A percentile compares a stretch with the other conserved stretches of the same genome.
phyloP scores from a whole-genome alignment of 2,329 filamentous ascomycete species.

The Paracamarosporium sp. region DNA sequence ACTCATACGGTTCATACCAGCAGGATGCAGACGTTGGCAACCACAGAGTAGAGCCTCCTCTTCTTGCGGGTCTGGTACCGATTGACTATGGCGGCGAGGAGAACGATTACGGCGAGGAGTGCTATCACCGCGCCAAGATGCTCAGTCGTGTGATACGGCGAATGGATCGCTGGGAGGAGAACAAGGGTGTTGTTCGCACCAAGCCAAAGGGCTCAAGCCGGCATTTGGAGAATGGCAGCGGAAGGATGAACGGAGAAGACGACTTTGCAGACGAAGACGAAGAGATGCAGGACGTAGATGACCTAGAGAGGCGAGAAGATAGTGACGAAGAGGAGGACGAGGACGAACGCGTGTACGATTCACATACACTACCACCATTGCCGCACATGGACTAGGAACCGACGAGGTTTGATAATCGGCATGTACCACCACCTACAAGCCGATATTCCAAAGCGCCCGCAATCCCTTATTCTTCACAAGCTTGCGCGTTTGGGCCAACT shows the following conservation, averaged over 20 bases:
- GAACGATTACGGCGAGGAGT: conserved; percentile 80
- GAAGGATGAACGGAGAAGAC: conserved; percentile 33
- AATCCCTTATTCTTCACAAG: not conserved
- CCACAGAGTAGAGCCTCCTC: conserved; percentile 36
- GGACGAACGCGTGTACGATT: conserved; percentile 34
- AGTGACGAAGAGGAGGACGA: conserved; percentile 41
- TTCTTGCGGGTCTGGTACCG: conserved; percentile 64
- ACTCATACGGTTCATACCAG: conserved; percentile 45
- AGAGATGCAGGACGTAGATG: conserved; percentile 35
- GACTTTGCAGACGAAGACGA: conserved; percentile 36
- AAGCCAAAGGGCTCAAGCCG: conserved; percentile 26
- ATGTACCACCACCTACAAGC: not conserved
- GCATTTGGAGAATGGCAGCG: conserved; percentile 17
- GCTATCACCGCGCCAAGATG: conserved; percentile 69
- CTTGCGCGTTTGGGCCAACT: no score
- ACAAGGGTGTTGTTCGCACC: conserved; percentile 35
- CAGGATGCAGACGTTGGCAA: conserved; percentile 37
- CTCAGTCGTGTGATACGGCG: conserved; percentile 69
- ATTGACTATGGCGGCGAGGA: conserved; percentile 61
- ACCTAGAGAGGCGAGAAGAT: conserved; percentile 36
- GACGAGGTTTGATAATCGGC: not conserved
- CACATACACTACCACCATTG: conserved; percentile 16
- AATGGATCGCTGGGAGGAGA: conserved; percentile 71
- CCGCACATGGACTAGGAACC: not conserved
- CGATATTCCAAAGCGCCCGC: not conserved